Percentiles rank a stretch among this genome's conserved stretches.
phyloP scores from a whole-genome alignment of 2,329 filamentous ascomycete genomes.

The Cordyceps javanica region DNA sequence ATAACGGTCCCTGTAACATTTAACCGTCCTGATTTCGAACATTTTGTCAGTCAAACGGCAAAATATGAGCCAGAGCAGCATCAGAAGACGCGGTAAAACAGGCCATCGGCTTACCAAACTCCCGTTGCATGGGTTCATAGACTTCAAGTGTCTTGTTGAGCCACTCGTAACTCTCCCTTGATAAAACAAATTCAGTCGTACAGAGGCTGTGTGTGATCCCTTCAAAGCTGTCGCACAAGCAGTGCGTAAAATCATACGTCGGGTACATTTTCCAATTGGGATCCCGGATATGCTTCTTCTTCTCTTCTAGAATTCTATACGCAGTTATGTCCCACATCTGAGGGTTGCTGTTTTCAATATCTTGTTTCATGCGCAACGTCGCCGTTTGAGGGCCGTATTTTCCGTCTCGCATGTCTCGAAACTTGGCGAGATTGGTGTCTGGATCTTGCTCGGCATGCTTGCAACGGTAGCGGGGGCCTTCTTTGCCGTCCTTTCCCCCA shows the following conservation, averaged over 20 bases:
- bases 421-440: constrained; percentile 74
- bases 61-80: too few relatives aligned
- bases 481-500: constrained; percentile 58
- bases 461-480: constrained; percentile 64
- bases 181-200: constrained; percentile 89
- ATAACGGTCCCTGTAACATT: constrained; percentile 84
- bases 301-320: constrained; percentile 57
- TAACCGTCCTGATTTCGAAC: constrained; percentile 40
- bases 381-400: constrained; percentile 67
- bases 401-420: constrained; percentile 84
- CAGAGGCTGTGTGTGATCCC: constrained; percentile 87
- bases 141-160: constrained; percentile 74
- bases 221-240: constrained; percentile 87
- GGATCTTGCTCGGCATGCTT: constrained; percentile 67
- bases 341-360: constrained; percentile 75
- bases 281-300: constrained; percentile 53
- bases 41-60: background rate
- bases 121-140: constrained; percentile 90
- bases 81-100: too few relatives aligned
- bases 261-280: constrained; percentile 83
- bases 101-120: constrained; percentile 30
- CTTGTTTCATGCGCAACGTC: constrained; percentile 89
- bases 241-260: constrained; percentile 89
- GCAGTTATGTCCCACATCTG: constrained; percentile 96
- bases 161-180: constrained; percentile 58